phyloP scores from a whole-genome alignment of 192 early-diverging fungal species.

The Gorgonomyces haynaldii region DNA sequence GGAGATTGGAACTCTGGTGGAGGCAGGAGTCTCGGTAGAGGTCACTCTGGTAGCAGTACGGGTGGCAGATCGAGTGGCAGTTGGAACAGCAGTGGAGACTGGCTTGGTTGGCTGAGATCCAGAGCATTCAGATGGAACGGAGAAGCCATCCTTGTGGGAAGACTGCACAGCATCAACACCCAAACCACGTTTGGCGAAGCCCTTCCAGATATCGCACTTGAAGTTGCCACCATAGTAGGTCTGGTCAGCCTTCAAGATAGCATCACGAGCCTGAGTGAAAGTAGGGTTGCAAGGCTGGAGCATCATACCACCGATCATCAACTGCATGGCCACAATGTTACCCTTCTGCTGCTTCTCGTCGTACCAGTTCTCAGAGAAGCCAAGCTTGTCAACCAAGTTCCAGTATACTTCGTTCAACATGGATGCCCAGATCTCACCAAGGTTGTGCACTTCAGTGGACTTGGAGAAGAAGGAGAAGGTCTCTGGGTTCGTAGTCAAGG shows the following conservation, averaged over 20 bases:
- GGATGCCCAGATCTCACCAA: constrained; percentile 51
- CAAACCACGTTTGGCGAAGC: constrained; percentile 33
- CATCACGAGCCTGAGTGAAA: constrained; percentile 26
- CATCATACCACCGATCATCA: constrained; percentile 38
- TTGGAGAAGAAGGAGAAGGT: constrained; percentile 17
- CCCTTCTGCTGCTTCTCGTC: constrained; percentile 20
- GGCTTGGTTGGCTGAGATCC: too few species aligned
- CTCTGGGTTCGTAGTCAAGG: constrained; percentile 23
- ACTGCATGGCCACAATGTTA: constrained; percentile 37
- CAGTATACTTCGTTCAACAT: constrained; percentile 53
- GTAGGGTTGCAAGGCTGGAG: constrained; percentile 34
- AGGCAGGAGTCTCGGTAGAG: too few species aligned
- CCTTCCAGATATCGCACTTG: constrained; percentile 27
- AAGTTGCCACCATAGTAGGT: constrained; percentile 12
- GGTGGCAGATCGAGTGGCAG: too few species aligned
- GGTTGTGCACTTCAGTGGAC: constrained; percentile 36
- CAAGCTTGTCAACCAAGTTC: constrained; percentile 32
- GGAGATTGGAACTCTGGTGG: too few species aligned
- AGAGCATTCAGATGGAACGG: constrained; percentile 5
- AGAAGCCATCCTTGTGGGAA: constrained; percentile 2
- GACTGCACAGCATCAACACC: constrained; percentile 17
- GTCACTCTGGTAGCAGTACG: too few species aligned
- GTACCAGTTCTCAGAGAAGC: constrained; percentile 14
- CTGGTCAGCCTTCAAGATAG: constrained; percentile 21
- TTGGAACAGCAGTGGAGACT: too few species aligned